Evolutionary conservation across 1,284 basidiomycete genomes (phyloP), one percentile per base, ranked within the genome.

Genomic region (Ustilago hordei): DNA sequence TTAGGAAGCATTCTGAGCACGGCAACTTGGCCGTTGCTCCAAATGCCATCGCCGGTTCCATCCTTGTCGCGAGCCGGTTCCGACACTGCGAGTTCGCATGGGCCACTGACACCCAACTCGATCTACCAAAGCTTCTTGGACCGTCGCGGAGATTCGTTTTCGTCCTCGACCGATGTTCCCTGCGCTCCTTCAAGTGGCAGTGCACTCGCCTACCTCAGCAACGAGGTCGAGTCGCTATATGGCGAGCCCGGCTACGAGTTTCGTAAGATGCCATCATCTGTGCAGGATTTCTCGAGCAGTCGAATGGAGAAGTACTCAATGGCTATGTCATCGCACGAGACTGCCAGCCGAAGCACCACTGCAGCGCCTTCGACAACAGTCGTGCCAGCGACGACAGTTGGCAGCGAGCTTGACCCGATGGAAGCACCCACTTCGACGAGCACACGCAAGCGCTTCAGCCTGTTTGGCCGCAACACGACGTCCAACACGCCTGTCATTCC

Each of bases 31-130:
- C 70, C 73, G 6, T 12, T 68, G 52, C 56, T 76, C 38, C 62
- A 43, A 45, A 65, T 76, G 64, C 74, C 74, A 13, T 76, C 69
- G 19, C 74, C 74, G 7, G 68, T 61, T 15, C 74, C 68, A 32
- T 68, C 69, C 39, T 65, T 71, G 74, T 76, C 74, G 43, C 68
- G 69, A 4, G 68, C 74, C 11, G 74, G 74, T 19, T 76, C 74
- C 4, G 74, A 76, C 23, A 61, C 69, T 5, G 74, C 74, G 1
- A 76, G 74, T 65, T 71, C 74, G 39, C 68, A 76, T 12, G 74
- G 74, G 8, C 74, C 74, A 1, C 36, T 76, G 61, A 76, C 74
- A 15, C 74, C 74, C 15, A 76, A 62, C 53, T 76, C 74, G 59
- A 36, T 64, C 47, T 68, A 71, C 52, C 74, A 76, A 28, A 71